Evolutionary conservation across 208 protist species (phyloP).

Genomic region (Trypanosoma avium): DNA sequence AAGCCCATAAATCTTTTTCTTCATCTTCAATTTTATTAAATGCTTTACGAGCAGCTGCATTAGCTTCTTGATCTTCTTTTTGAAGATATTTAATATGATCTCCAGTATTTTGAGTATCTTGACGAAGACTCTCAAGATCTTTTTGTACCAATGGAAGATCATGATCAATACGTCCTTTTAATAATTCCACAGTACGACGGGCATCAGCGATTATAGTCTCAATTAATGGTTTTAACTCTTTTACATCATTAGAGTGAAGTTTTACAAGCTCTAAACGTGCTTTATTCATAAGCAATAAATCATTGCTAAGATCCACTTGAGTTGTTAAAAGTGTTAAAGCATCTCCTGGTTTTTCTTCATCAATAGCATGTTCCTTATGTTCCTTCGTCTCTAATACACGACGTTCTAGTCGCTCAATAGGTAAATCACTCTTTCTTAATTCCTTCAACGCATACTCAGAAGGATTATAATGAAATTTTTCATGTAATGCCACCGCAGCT

Average conservation of each 20-base stretch:
- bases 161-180: constrained; percentile 37
- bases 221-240: constrained; percentile 44
- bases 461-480: constrained; percentile 68
- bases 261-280: constrained; percentile 66
- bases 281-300: constrained; percentile 80
- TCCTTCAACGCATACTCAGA: constrained; percentile 63
- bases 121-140: constrained; percentile 40
- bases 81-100: constrained; percentile 36
- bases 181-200: constrained; percentile 30
- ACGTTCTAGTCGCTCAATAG: constrained; percentile 58
- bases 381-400: constrained; percentile 47
- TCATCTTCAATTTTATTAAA: constrained; percentile 43
- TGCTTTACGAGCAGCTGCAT: constrained; percentile 25
- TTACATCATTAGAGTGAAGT: constrained; percentile 61
- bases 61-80: constrained; percentile 36
- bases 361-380: constrained; percentile 69
- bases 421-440: constrained; percentile 59
- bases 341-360: constrained; percentile 45
- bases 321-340: constrained; percentile 64
- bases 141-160: constrained; percentile 49
- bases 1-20: constrained; percentile 47
- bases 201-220: constrained; percentile 61
- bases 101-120: constrained; percentile 27
- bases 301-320: constrained; percentile 84
- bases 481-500: constrained; percentile 68